phyloP scores from a whole-genome alignment of 2,329 filamentous ascomycete genomes.

The Fusarium lyarnte region DNA sequence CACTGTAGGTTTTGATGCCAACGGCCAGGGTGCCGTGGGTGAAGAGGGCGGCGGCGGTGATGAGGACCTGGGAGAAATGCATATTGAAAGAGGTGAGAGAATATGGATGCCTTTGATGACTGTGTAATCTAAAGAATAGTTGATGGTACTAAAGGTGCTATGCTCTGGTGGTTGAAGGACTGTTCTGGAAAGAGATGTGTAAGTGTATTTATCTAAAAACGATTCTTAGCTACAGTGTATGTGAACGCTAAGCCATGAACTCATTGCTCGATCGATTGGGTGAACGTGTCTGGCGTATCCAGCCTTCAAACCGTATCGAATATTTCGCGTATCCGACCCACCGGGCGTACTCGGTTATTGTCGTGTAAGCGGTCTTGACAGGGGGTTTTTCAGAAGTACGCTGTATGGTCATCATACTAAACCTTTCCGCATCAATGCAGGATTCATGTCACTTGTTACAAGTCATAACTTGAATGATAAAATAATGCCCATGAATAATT shows the following conservation, averaged over 20 bases:
- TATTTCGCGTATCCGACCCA: background rate
- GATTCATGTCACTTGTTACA: no score
- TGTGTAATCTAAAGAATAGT: background rate
- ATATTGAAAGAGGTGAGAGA: background rate
- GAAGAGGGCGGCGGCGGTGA: background rate
- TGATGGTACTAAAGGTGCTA: no score
- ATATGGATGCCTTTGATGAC: accelerated
- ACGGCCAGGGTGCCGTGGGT: background rate
- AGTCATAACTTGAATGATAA: accelerated
- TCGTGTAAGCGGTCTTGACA: background rate
- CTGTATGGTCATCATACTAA: no score
- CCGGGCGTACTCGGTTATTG: background rate
- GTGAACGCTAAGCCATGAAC: no score
- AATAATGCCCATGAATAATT: no score
- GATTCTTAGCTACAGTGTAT: accelerated
- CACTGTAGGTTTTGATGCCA: background rate
- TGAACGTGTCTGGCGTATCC: background rate
- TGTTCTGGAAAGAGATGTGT: background rate
- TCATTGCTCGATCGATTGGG: background rate
- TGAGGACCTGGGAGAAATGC: background rate
- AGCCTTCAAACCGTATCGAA: accelerated
- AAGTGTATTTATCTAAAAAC: background rate
- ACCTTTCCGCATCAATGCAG: no score
- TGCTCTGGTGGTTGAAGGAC: background rate
- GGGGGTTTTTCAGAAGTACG: background rate